Conservation (phyloP, 164 flowering plant genomes). For the Magnolia kwangsiensis region DNA sequence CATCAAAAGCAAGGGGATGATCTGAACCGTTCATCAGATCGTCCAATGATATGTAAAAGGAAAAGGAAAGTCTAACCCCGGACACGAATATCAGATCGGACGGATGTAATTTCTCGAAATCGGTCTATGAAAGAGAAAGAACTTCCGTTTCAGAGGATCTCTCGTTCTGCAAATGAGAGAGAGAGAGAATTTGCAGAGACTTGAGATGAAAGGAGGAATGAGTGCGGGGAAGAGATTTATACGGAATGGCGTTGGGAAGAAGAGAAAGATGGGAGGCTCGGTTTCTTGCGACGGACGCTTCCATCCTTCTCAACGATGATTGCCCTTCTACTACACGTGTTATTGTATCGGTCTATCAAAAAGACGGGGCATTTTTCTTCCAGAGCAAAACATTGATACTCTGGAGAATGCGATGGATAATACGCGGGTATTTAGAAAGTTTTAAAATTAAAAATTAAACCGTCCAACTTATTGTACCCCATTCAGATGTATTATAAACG, state of each 20-base stretch:
- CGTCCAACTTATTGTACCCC: background rate
- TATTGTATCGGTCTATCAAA: background rate
- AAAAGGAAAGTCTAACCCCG: background rate
- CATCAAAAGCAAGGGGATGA: background rate
- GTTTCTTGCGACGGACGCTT: constrained; percentile 41
- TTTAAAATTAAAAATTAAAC: too few relatives aligned
- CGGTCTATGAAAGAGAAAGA: background rate
- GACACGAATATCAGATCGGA: background rate
- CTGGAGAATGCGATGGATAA: background rate
- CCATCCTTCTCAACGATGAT: background rate
- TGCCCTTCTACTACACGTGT: background rate
- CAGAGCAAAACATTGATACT: background rate
- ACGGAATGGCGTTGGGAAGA: background rate
- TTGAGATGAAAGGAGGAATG: constrained; percentile 23
- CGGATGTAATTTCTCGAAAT: background rate
- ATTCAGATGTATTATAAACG: too few relatives aligned
- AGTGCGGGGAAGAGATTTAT: constrained; percentile 3
- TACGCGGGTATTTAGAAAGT: background rate
- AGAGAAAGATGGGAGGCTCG: constrained; percentile 1
- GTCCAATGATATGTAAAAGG: background rate
- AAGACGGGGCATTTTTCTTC: background rate
- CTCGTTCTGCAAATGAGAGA: constrained; percentile 2
- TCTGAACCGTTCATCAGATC: background rate
- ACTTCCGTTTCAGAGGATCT: background rate
- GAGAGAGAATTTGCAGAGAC: constrained; percentile 18